Percentiles rank a stretch among this genome's conserved stretches.
Evolutionary conservation across 441 rosid species (phyloP).

Genomic region (Caryocar brasiliense): DNA sequence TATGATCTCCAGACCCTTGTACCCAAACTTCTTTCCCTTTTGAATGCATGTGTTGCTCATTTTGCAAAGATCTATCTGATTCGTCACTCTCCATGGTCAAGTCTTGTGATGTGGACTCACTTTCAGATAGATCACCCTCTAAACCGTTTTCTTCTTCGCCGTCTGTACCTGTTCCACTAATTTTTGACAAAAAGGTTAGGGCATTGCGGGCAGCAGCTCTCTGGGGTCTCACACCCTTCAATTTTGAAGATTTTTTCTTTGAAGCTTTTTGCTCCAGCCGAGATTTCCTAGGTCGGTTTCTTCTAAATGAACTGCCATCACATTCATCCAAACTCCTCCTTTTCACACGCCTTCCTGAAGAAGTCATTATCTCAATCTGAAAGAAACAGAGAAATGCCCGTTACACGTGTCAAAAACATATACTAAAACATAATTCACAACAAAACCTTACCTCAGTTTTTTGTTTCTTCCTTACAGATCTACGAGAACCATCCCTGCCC

Average conservation of each 20-base stretch:
- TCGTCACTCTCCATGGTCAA: conserved; percentile 59
- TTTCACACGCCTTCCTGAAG: conserved; percentile 93
- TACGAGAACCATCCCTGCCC: conserved; percentile 52
- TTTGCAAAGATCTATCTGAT: conserved; percentile 42
- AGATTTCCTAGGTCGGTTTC: conserved; percentile 39
- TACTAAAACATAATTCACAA: too few species aligned
- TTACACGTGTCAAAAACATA: too few species aligned
- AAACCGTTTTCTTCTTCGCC: conserved; percentile 63
- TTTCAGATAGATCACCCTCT: conserved; percentile 60
- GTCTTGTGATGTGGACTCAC: conserved; percentile 52
- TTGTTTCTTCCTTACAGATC: conserved; percentile 63
- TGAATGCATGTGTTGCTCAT: conserved; percentile 36
- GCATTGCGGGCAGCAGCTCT: conserved; percentile 97
- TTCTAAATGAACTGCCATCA: conserved; percentile 41
- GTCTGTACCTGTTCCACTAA: conserved; percentile 70
- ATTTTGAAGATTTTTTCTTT: conserved; percentile 53
- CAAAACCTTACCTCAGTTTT: conserved; percentile 56
- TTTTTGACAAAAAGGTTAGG: conserved; percentile 68
- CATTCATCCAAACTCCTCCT: conserved; percentile 70
- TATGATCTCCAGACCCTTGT: conserved; percentile 44
- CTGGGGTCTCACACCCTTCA: conserved; percentile 71
- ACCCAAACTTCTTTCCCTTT: conserved; percentile 62
- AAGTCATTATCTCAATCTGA: conserved; percentile 74
- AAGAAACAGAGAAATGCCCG: conserved; percentile 6
- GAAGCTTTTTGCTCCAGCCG: conserved; percentile 45